These are phyloP conservation scores for Hymenoscyphus fraxineus DNA, from an alignment of 2,329 filamentous ascomycete genomes.

Conservation along the genomic window DNA sequence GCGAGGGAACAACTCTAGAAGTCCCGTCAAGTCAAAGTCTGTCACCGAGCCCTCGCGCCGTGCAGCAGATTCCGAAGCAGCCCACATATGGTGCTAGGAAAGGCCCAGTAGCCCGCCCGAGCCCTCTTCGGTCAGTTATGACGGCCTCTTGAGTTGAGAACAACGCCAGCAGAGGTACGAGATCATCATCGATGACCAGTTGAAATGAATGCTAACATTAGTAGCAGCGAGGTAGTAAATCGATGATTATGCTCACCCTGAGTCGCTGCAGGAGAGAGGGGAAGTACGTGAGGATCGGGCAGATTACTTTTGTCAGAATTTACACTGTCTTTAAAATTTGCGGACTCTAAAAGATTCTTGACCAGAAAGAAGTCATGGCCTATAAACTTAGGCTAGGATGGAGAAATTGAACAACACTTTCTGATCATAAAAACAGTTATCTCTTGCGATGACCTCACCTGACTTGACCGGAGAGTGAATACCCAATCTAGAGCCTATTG, in stretches of 20 bases:
- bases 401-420: slow-evolving; percentile 6
- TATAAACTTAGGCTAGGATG: background rate
- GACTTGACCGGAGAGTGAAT: no score
- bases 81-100: slow-evolving; percentile 35
- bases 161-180: slow-evolving; percentile 24
- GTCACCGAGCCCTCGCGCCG: slow-evolving; percentile 42
- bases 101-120: slow-evolving; percentile 48
- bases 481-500: no score
- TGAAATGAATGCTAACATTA: slow-evolving; percentile 11
- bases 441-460: background rate
- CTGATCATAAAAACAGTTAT: background rate
- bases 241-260: slow-evolving; percentile 17
- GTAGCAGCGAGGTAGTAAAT: slow-evolving; percentile 7
- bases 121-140: slow-evolving; percentile 67
- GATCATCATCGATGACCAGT: background rate
- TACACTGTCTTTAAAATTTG: slow-evolving; percentile 15
- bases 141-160: slow-evolving; percentile 41
- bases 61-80: slow-evolving; percentile 43
- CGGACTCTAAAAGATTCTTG: background rate
- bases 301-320: slow-evolving; percentile 20
- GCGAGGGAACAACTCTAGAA: slow-evolving; percentile 80
- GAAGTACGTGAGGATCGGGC: slow-evolving; percentile 12
- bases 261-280: slow-evolving; percentile 5
- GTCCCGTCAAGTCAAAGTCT: slow-evolving; percentile 40
- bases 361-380: background rate